Evolutionary conservation across 1,284 basidiomycete genomes (phyloP).

Genomic region (Papiliotrema fonsecae): DNA sequence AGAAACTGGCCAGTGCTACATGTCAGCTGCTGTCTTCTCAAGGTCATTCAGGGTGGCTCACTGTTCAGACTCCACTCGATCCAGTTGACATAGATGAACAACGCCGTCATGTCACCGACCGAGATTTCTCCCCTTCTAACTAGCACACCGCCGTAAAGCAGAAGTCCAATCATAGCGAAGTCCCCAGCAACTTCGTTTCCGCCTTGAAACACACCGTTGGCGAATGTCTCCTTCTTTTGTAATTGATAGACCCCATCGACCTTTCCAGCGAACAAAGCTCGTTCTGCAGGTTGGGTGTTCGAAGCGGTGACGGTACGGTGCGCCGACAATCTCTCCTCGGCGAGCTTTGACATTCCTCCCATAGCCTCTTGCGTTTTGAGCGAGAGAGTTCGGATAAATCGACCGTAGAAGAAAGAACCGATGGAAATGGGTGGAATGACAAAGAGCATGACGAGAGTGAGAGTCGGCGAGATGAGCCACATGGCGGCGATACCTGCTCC

Average conservation of each 20-base stretch:
- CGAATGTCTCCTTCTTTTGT: slow-evolving; percentile 44
- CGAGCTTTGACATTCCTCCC: slow-evolving; percentile 44
- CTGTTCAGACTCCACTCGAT: slow-evolving; percentile 47
- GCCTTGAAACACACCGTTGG: slow-evolving; percentile 45
- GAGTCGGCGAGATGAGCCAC: slow-evolving; percentile 44
- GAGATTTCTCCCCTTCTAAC: slow-evolving; percentile 40
- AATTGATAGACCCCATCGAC: slow-evolving; percentile 40
- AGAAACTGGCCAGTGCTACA: slow-evolving; percentile 43
- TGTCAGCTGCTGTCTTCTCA: slow-evolving; percentile 1
- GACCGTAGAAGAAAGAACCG: slow-evolving; percentile 45
- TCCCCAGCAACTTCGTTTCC: slow-evolving; percentile 45
- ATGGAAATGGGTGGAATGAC: slow-evolving; percentile 46
- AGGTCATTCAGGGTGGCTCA: too few relatives aligned
- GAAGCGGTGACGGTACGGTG: slow-evolving; percentile 45
- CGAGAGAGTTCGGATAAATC: slow-evolving; percentile 43
- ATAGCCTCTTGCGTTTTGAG: slow-evolving; percentile 45
- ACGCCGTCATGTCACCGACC: slow-evolving; percentile 45
- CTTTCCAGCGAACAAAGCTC: slow-evolving; percentile 32
- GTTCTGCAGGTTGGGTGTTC: slow-evolving; percentile 42
- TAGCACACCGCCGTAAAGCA: slow-evolving; percentile 44
- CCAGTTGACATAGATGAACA: slow-evolving; percentile 48
- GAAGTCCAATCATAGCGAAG: slow-evolving; percentile 44
- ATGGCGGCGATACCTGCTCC: slow-evolving; percentile 42
- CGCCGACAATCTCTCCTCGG: slow-evolving; percentile 43
- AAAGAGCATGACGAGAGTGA: slow-evolving; percentile 42